Conservation (phyloP, 352 stramenopile species). For the Phytophthora megakarya region DNA sequence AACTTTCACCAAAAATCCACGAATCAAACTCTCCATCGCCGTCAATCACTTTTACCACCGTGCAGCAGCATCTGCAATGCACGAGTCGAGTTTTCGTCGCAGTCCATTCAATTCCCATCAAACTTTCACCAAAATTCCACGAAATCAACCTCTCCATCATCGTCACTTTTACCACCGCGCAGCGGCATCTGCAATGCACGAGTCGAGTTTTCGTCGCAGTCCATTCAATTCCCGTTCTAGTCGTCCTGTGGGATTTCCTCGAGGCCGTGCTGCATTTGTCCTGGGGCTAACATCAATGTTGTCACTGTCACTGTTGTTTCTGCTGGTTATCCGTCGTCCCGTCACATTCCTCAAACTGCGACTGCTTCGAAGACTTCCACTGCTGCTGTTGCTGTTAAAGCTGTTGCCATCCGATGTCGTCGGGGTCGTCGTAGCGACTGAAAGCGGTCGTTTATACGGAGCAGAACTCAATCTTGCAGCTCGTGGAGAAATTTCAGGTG, state of each 20-base stretch:
- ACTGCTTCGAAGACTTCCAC: constrained; percentile 35
- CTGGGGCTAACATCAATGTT: constrained; percentile 25
- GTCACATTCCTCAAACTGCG: constrained; percentile 34
- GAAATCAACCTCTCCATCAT: neutral
- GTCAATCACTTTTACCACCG: constrained; percentile 26
- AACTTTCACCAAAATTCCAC: neutral
- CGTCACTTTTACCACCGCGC: constrained; percentile 24
- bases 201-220: constrained; percentile 63
- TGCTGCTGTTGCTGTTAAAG: constrained; percentile 39
- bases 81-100: constrained; percentile 65
- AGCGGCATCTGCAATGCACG: constrained; percentile 47
- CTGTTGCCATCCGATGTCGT: constrained; percentile 32
- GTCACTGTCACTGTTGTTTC: constrained; percentile 36
- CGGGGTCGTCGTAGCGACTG: constrained; percentile 30
- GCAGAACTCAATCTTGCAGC: constrained; percentile 35
- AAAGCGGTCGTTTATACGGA: constrained; percentile 37
- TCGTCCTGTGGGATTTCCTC: constrained; percentile 38
- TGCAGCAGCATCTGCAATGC: constrained; percentile 40
- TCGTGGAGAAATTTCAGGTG: constrained; percentile 51
- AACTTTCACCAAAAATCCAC: neutral
- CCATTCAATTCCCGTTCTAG: constrained; percentile 58
- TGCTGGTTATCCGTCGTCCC: constrained; percentile 33
- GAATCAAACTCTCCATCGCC: neutral
- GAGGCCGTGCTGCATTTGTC: constrained; percentile 8
- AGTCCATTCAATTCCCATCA: constrained; percentile 56